Conservation (phyloP, 352 stramenopile species). For the Phytophthora pini region DNA sequence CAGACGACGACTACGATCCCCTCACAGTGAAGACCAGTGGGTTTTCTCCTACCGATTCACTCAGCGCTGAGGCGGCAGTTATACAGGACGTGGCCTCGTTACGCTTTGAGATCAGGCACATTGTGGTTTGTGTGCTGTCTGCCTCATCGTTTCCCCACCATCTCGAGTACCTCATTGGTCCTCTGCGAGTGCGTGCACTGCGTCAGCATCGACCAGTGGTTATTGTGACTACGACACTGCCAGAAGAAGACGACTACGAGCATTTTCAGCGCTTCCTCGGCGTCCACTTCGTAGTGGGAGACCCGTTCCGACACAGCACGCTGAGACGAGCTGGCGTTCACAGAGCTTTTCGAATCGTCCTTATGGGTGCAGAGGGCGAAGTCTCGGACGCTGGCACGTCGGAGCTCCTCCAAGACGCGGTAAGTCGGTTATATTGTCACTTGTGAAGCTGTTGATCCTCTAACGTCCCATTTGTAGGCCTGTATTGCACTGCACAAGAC, state of each 20-base stretch:
- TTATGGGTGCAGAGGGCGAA: constrained; percentile 77
- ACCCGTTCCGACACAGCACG: constrained; percentile 61
- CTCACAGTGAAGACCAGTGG: constrained; percentile 19
- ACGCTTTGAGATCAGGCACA: constrained; percentile 50
- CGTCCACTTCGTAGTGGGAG: constrained; percentile 76
- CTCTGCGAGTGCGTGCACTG: constrained; percentile 72
- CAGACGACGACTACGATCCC: constrained; percentile 28
- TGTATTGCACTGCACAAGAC: constrained; percentile 84
- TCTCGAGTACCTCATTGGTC: constrained; percentile 82
- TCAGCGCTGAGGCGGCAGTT: constrained; percentile 44
- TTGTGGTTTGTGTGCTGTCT: constrained; percentile 75
- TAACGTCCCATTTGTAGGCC: constrained; percentile 26
- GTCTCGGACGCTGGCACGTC: constrained; percentile 59
- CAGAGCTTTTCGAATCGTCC: constrained; percentile 67
- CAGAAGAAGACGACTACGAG: constrained; percentile 61
- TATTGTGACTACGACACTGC: constrained; percentile 60
- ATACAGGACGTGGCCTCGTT: constrained; percentile 57
- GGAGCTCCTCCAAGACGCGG: constrained; percentile 76
- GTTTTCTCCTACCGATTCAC: constrained; percentile 10
- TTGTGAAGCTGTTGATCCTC: neutral
- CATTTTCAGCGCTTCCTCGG: constrained; percentile 67
- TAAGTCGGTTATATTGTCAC: constrained; percentile 25
- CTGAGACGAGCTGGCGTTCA: constrained; percentile 62
- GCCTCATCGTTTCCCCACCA: constrained; percentile 71
- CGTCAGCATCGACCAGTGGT: constrained; percentile 72